phyloP scores from a whole-genome alignment of 1,284 basidiomycete genomes.

The Peniophora sp. region DNA sequence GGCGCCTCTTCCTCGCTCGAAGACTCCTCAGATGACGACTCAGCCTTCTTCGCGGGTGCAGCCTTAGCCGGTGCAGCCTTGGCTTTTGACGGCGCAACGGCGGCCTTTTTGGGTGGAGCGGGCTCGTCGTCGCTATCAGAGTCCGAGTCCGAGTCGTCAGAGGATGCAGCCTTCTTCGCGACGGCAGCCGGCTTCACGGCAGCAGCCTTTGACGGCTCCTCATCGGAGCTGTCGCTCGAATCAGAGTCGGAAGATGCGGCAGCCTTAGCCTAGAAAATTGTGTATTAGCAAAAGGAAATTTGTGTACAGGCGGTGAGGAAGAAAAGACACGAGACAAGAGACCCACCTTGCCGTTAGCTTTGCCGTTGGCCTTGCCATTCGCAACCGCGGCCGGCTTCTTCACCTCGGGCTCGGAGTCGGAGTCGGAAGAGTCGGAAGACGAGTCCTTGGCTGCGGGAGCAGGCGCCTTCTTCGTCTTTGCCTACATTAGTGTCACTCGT shows the following conservation, averaged over 20 bases:
- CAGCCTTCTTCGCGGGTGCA: slow-evolving; percentile 8
- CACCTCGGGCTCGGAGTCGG: slow-evolving; percentile 18
- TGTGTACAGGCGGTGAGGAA: neutral
- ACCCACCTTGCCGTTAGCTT: slow-evolving; percentile 10
- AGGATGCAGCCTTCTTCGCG: slow-evolving; percentile 15
- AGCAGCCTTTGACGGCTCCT: slow-evolving; percentile 10
- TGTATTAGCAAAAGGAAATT: neutral
- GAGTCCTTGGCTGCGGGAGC: neutral
- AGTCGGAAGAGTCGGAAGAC: slow-evolving; percentile 16
- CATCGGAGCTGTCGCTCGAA: slow-evolving; percentile 10
- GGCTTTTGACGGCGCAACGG: slow-evolving; percentile 29
- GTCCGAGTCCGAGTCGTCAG: slow-evolving; percentile 17
- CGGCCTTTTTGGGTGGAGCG: slow-evolving; percentile 17
- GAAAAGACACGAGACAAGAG: neutral
- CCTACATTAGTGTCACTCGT: slow-evolving; percentile 6
- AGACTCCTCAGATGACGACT: slow-evolving; percentile 5
- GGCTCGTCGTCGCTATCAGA: slow-evolving; percentile 16
- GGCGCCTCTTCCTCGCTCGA: slow-evolving; percentile 10
- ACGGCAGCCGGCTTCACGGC: slow-evolving; percentile 28
- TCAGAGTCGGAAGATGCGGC: slow-evolving; percentile 24
- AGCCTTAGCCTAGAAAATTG: slow-evolving; percentile 11
- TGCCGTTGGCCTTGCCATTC: slow-evolving; percentile 17
- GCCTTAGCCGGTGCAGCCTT: slow-evolving; percentile 7
- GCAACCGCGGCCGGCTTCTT: slow-evolving; percentile 16
- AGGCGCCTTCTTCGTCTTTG: slow-evolving; percentile 23